Evolutionary conservation across 352 stramenopile genomes (phyloP), one percentile per base, ranked within the genome.

Genomic region (Pythium rishiriense): DNA sequence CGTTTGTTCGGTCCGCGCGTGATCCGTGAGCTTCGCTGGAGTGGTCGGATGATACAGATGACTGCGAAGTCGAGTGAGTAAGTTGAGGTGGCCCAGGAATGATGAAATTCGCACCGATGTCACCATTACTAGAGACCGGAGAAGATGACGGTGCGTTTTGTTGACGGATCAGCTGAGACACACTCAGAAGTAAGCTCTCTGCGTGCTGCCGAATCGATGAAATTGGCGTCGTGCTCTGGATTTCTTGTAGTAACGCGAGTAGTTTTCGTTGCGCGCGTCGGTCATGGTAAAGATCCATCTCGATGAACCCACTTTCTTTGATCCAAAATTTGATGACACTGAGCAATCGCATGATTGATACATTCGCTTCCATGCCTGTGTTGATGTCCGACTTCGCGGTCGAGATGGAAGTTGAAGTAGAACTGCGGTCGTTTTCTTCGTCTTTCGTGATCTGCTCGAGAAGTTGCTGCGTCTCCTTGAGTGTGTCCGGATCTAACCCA

Each of bases 311-410:
- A 53, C 84, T 93, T 53, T 96, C 87, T 54, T 92, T 93, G 67
- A 96, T 92, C 87, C 87, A 96, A 49, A 83, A 96, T 63, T 96
- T 96, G 56, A 96, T 73, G 12, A 96, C 83, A 57, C 81, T 94
- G 37, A 96, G 74, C 21, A 93, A 51, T 6, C 87, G 83, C 85
- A 96, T 96, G 62, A 96, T 93, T 10, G 85, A 93, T 19, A 96
- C 81, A 47, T 81, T 93, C 22, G 84, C 87, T 58, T 93, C 85
- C 75, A 91, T 86, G 29, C 76, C 73, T 7, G 83, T 89, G 64
- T 90, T 88, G 58, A 94, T 91, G 56, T 93, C 83, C 1, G 85
- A 92, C 17, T 75, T 73, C 9, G 82, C 84, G 3, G 82, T 90
- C 2, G 82, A 91, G 58, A 91, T 81, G 0, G 78, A 85, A 10